These are phyloP conservation scores for Phytophthora tubulina DNA, from an alignment of 352 stramenopile genomes.

Conservation along the genomic window DNA sequence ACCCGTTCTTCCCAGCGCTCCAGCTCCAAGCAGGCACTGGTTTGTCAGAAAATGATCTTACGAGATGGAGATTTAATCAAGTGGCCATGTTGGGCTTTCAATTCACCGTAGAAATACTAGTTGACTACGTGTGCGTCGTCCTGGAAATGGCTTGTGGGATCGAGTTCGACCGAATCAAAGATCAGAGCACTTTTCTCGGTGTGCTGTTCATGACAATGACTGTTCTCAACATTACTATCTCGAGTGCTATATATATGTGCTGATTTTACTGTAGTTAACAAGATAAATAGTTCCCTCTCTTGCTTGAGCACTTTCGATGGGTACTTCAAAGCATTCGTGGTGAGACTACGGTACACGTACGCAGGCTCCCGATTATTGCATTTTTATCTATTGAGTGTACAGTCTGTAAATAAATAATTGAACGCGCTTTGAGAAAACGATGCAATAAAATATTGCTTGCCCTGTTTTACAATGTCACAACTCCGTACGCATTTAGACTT, in stretches of 20 bases:
- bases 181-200: slow-evolving; percentile 35
- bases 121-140: slow-evolving; percentile 43
- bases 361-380: too few species aligned
- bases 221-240: slow-evolving; percentile 45
- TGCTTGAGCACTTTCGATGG: too few species aligned
- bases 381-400: too few species aligned
- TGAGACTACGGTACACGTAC: too few species aligned
- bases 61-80: slow-evolving; percentile 24
- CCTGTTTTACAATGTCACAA: too few species aligned
- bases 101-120: slow-evolving; percentile 30
- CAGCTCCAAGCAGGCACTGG: neutral
- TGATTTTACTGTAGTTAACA: neutral
- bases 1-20: slow-evolving; percentile 43
- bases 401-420: too few species aligned
- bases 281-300: too few species aligned
- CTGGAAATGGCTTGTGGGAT: slow-evolving; percentile 43
- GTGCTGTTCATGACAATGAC: slow-evolving; percentile 37
- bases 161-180: slow-evolving; percentile 33
- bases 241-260: slow-evolving; percentile 27
- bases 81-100: slow-evolving; percentile 28
- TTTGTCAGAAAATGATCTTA: neutral
- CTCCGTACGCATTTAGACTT: too few species aligned
- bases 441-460: too few species aligned
- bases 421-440: too few species aligned
- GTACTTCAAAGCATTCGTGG: too few species aligned